Conservation (phyloP, 495 filamentous ascomycete species). For the Hypoxylon perforatum region DNA sequence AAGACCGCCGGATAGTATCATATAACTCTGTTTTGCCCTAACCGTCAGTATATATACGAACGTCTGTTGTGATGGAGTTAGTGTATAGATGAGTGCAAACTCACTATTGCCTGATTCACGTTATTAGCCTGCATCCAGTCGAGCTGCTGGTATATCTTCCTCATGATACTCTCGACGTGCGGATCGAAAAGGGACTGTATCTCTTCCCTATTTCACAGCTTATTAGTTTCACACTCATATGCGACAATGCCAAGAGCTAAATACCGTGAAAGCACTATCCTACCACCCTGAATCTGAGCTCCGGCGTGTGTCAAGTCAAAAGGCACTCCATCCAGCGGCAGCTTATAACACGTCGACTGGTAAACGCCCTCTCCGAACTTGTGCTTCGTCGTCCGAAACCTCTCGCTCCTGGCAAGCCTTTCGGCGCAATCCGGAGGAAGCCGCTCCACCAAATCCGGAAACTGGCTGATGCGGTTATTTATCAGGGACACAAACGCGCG, state of each 20-base stretch:
- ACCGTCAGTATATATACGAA: slow-evolving; percentile 1
- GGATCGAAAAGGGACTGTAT: slow-evolving; percentile 65
- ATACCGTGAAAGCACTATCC: slow-evolving; percentile 48
- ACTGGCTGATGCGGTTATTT: slow-evolving; percentile 35
- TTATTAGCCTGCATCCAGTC: slow-evolving; percentile 58
- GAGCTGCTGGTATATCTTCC: slow-evolving; percentile 65
- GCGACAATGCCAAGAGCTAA: background rate
- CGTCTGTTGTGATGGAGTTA: background rate
- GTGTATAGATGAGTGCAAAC: slow-evolving; percentile 6
- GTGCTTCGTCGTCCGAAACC: slow-evolving; percentile 51
- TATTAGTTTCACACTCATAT: slow-evolving; percentile 14
- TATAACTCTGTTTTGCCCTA: slow-evolving; percentile 52
- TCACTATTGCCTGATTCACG: slow-evolving; percentile 60
- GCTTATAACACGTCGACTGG: slow-evolving; percentile 44
- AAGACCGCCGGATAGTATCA: slow-evolving; percentile 73
- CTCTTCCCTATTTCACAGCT: slow-evolving; percentile 50
- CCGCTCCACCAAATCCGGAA: slow-evolving; percentile 36
- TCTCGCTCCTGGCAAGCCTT: slow-evolving; percentile 45
- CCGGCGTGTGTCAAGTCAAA: slow-evolving; percentile 52
- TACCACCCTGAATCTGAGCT: slow-evolving; percentile 53
- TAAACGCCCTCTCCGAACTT: slow-evolving; percentile 54
- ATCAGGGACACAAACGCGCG: slow-evolving; percentile 47
- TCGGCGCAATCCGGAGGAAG: slow-evolving; percentile 45
- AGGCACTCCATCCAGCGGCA: slow-evolving; percentile 47
- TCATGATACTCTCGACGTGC: slow-evolving; percentile 64